These are phyloP conservation scores for Wickerhamiella cacticola DNA, from an alignment of 805 yeast species.

Conservation along the genomic window DNA sequence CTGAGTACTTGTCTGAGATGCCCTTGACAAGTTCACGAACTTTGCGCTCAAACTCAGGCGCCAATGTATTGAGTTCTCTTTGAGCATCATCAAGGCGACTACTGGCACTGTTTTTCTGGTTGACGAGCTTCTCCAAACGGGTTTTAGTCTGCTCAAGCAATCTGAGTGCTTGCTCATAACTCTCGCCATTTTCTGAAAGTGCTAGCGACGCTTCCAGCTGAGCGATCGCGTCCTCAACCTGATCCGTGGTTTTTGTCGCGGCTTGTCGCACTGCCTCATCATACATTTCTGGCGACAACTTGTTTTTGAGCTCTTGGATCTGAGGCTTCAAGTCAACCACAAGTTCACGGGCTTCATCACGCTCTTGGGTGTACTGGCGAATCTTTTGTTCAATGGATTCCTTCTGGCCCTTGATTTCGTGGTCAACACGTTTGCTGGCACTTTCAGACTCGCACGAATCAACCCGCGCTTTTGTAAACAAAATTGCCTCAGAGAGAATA, in stretches of 20 bases:
- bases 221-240: constrained; percentile 5
- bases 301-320: constrained; percentile 5
- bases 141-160: constrained; percentile 10
- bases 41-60: constrained; percentile 6
- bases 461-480: neutral
- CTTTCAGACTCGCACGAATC: neutral
- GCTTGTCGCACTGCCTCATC: constrained; percentile 9
- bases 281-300: constrained; percentile 3
- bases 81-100: neutral
- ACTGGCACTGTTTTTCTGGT: neutral
- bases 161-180: constrained; percentile 12
- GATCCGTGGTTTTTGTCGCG: neutral
- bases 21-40: neutral
- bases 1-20: constrained; percentile 54
- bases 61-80: constrained; percentile 4
- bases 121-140: constrained; percentile 11
- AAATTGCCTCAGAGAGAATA: neutral
- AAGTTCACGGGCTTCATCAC: constrained; percentile 8
- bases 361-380: neutral
- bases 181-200: constrained; percentile 12
- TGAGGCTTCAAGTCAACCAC: constrained; percentile 1
- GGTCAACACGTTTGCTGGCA: constrained; percentile 5
- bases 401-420: neutral
- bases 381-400: constrained; percentile 14
- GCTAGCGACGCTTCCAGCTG: constrained; percentile 8